Conservation (phyloP, 192 early-diverging fungal genomes). For the Mortierella alpina region DNA sequence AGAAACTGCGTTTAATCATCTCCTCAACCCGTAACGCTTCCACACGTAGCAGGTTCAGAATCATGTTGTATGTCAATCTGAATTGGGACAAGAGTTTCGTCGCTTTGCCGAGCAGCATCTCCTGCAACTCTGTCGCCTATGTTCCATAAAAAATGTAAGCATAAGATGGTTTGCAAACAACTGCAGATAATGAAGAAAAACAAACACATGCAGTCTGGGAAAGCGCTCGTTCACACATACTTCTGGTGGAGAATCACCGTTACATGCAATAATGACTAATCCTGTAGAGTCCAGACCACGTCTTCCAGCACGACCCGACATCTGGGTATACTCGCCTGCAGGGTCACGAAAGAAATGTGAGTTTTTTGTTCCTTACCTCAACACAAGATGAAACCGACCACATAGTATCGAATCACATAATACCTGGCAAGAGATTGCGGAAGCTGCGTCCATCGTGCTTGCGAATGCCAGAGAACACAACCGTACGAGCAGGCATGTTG, state of each 20-base stretch:
- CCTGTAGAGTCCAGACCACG: conserved; percentile 94
- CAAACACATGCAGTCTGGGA: neutral
- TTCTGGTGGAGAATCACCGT: conserved; percentile 62
- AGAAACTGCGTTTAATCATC: conserved; percentile 98
- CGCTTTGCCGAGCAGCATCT: conserved; percentile 88
- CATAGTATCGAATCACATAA: neutral
- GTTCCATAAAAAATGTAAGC: neutral
- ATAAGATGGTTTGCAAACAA: neutral
- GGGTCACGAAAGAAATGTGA: neutral
- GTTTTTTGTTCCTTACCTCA: too few species aligned
- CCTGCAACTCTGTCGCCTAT: conserved; percentile 65
- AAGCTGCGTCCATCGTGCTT: conserved; percentile 95
- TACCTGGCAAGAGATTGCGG: conserved; percentile 88
- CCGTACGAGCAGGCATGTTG: conserved; percentile 95
- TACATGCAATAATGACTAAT: conserved; percentile 87
- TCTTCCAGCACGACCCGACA: conserved; percentile 97
- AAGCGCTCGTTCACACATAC: neutral
- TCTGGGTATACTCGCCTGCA: conserved; percentile 96
- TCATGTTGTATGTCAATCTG: conserved; percentile 98
- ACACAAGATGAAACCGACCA: neutral
- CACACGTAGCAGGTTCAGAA: conserved; percentile 94
- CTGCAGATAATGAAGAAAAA: neutral
- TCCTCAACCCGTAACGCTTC: conserved; percentile 97
- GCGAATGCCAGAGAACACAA: conserved; percentile 90
- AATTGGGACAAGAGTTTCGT: conserved; percentile 96